Evolutionary conservation across 2,329 filamentous ascomycete species (phyloP).

Genomic region (Rutstroemia sp.): DNA sequence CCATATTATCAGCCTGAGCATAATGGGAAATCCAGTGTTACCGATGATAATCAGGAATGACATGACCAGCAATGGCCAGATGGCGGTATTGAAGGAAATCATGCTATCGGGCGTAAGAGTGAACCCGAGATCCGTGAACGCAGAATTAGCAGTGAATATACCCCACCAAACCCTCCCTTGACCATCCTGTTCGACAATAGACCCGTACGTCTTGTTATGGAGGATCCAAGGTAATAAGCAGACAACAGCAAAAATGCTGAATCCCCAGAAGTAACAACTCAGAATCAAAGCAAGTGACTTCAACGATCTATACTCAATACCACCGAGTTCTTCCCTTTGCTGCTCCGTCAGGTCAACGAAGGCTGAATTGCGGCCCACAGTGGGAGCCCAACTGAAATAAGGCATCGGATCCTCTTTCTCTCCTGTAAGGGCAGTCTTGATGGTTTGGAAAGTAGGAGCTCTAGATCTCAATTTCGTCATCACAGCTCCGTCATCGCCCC

Average conservation of each 20-base stretch:
- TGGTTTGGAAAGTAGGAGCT: constrained; percentile 45
- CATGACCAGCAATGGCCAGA: constrained; percentile 69
- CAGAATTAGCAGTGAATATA: constrained; percentile 78
- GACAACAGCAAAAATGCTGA: constrained; percentile 68
- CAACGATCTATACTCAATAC: constrained; percentile 90
- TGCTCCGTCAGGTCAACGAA: constrained; percentile 85
- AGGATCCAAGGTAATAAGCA: constrained; percentile 77
- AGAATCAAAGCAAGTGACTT: constrained; percentile 79
- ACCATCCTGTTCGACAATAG: constrained; percentile 53
- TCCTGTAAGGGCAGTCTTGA: constrained; percentile 38
- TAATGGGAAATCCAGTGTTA: constrained; percentile 91
- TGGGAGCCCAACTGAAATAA: constrained; percentile 91
- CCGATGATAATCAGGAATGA: constrained; percentile 87
- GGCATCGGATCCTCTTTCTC: constrained; percentile 57
- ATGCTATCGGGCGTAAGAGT: constrained; percentile 92
- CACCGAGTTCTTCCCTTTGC: constrained; percentile 89
- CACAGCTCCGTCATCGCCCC: constrained; percentile 26
- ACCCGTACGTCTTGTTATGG: constrained; percentile 52
- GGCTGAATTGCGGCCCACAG: constrained; percentile 84
- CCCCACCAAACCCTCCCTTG: constrained; percentile 79
- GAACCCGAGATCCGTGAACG: constrained; percentile 94
- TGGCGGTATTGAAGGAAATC: constrained; percentile 74
- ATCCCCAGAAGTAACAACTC: constrained; percentile 73
- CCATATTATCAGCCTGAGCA: constrained; percentile 94
- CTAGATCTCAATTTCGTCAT: constrained; percentile 11